These are phyloP conservation scores for Petrea volubilis DNA, from an alignment of 257 asterid genomes.

Conservation along the genomic window DNA sequence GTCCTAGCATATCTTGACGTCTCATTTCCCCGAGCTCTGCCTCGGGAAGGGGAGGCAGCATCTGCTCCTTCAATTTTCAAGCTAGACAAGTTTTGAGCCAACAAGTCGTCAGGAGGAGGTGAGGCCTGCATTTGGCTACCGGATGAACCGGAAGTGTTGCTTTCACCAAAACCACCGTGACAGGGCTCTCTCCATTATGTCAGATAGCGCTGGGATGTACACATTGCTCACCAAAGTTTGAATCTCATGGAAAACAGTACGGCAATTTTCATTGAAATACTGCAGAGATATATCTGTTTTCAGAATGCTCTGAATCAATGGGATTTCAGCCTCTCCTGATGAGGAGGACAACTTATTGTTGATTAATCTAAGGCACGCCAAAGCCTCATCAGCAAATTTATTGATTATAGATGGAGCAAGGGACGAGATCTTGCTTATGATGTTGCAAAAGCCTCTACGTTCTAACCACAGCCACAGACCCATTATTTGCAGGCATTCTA, in stretches of 20 bases:
- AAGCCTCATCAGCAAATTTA: constrained; percentile 60
- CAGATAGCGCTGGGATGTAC: constrained; percentile 40
- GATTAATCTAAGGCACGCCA: constrained; percentile 41
- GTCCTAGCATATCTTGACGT: constrained; percentile 35
- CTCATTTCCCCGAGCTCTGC: background rate
- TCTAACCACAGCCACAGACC: constrained; percentile 71
- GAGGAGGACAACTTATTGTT: background rate
- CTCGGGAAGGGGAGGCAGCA: background rate
- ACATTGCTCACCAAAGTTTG: constrained; percentile 24
- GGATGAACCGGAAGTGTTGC: background rate
- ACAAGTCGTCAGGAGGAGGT: background rate
- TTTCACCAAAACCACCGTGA: constrained; percentile 16
- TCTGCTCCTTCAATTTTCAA: constrained; percentile 10
- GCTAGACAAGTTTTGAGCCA: constrained; percentile 19
- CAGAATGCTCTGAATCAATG: constrained; percentile 38
- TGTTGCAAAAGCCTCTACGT: constrained; percentile 25
- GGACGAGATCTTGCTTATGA: constrained; percentile 34
- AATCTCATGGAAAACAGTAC: constrained; percentile 16
- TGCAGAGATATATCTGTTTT: constrained; percentile 32
- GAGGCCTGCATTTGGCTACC: background rate
- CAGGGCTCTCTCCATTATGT: constrained; percentile 45
- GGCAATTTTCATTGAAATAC: constrained; percentile 33
- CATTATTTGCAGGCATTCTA: constrained; percentile 46
- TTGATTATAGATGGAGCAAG: constrained; percentile 34
- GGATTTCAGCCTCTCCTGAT: constrained; percentile 30